A percentile compares a stretch with the other conserved stretches of the same genome.
phyloP scores from a whole-genome alignment of 2,329 filamentous ascomycete species.

The Penicillium sp. region DNA sequence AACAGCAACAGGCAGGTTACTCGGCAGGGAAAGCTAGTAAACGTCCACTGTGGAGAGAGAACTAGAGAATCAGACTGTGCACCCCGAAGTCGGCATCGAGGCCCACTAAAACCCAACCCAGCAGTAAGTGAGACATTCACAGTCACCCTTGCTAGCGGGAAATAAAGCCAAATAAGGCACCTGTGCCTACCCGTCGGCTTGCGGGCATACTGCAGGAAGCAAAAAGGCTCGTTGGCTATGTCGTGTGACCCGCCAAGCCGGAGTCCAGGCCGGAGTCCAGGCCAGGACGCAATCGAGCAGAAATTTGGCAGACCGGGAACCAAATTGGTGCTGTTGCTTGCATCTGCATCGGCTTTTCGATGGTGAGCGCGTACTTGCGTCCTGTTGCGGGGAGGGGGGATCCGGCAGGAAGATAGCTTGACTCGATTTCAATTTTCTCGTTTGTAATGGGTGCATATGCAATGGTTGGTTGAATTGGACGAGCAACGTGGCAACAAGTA shows the following conservation, averaged over 20 bases:
- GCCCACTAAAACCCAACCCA: neutral
- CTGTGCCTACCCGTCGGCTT: slow-evolving; percentile 3
- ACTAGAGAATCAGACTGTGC: neutral
- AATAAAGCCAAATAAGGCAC: neutral
- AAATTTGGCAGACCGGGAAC: neutral
- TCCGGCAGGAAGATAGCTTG: neutral
- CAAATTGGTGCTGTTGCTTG: neutral
- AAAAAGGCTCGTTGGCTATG: neutral
- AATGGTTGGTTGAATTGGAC: neutral
- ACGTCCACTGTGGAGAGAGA: neutral
- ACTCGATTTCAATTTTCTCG: neutral
- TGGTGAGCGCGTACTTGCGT: neutral
- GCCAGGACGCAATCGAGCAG: slow-evolving; percentile 1
- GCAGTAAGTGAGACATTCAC: neutral
- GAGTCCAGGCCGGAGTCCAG: neutral
- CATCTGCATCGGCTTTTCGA: neutral
- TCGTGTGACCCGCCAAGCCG: neutral
- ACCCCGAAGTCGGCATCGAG: slow-evolving; percentile 1
- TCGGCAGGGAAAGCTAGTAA: neutral
- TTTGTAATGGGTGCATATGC: neutral
- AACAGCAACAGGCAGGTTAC: neutral
- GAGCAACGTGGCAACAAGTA: neutral
- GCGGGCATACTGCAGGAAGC: neutral
- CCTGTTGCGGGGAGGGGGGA: neutral
- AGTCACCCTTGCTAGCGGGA: neutral